Conservation (phyloP, 108 stramenopile genomes). For the Nitzschia palea region DNA sequence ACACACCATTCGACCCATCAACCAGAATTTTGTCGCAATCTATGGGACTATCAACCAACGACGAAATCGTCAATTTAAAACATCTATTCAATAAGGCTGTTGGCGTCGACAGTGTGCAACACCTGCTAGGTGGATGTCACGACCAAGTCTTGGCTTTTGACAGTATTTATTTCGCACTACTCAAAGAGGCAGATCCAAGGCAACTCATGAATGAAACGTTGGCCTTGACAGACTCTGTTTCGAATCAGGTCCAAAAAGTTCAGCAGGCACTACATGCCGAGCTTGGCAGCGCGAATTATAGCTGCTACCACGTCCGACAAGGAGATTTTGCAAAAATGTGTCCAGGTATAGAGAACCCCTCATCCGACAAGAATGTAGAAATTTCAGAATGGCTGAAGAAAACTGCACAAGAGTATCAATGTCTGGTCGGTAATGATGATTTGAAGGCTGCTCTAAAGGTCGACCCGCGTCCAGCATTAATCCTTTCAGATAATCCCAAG, state of each 20-base stretch:
- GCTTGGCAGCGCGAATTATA: neutral
- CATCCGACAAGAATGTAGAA: neutral
- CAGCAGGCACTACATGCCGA: neutral
- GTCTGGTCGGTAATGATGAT: neutral
- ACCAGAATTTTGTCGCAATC: neutral
- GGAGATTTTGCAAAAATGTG: neutral
- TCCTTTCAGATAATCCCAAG: neutral
- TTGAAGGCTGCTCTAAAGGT: neutral
- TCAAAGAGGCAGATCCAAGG: neutral
- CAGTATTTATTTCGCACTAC: neutral
- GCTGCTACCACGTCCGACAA: neutral
- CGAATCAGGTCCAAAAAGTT: neutral
- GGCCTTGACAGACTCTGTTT: neutral
- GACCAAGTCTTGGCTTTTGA: neutral
- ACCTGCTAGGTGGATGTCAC: neutral
- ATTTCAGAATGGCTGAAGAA: neutral
- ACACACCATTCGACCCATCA: neutral
- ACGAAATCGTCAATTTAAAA: neutral
- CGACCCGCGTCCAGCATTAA: neutral
- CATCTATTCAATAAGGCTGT: neutral
- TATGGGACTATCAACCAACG: neutral
- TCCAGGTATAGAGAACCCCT: neutral
- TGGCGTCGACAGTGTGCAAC: neutral
- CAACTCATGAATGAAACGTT: neutral
- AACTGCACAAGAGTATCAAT: neutral